Evolutionary conservation across 1,284 basidiomycete genomes (phyloP).

Genomic region (Phellopilus nigrolimitatus): DNA sequence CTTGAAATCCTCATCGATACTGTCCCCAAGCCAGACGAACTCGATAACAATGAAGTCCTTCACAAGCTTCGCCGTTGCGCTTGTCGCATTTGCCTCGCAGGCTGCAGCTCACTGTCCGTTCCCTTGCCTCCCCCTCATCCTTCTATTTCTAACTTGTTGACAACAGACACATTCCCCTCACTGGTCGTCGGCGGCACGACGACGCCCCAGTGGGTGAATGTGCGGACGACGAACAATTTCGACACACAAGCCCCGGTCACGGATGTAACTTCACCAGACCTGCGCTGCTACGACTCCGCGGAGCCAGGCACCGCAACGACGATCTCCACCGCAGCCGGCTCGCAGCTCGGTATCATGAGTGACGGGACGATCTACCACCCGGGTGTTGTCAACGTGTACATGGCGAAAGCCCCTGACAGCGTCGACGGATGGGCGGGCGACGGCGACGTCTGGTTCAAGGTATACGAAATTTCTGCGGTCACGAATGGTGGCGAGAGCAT

Average conservation of each 20-base stretch:
- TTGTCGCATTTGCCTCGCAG: conserved; percentile 8
- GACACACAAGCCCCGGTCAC: conserved; percentile 35
- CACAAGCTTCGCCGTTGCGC: conserved; percentile 3
- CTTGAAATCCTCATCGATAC: background rate
- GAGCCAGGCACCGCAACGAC: conserved; percentile 33
- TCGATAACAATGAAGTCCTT: conserved; percentile 14
- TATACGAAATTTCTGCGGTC: conserved; percentile 24
- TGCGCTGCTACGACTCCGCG: conserved; percentile 37
- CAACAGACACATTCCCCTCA: conserved; percentile 38
- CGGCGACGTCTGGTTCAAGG: conserved; percentile 39
- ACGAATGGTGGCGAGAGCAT: conserved; percentile 23
- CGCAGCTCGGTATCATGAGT: conserved; percentile 30
- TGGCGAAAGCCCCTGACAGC: conserved; percentile 35
- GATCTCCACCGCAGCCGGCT: conserved; percentile 34
- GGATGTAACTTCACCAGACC: conserved; percentile 34
- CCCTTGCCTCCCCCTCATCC: background rate
- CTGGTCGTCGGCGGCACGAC: conserved; percentile 35
- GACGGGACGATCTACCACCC: conserved; percentile 37
- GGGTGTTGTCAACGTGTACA: conserved; percentile 38
- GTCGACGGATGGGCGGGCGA: conserved; percentile 34
- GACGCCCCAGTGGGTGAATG: conserved; percentile 37
- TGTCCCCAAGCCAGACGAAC: background rate
- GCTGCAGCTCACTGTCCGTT: conserved; percentile 17
- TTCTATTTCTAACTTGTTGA: conserved; percentile 2
- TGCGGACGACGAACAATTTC: conserved; percentile 42